phyloP scores from a whole-genome alignment of 1,284 basidiomycete species.

The Leccinum subspadiceum region DNA sequence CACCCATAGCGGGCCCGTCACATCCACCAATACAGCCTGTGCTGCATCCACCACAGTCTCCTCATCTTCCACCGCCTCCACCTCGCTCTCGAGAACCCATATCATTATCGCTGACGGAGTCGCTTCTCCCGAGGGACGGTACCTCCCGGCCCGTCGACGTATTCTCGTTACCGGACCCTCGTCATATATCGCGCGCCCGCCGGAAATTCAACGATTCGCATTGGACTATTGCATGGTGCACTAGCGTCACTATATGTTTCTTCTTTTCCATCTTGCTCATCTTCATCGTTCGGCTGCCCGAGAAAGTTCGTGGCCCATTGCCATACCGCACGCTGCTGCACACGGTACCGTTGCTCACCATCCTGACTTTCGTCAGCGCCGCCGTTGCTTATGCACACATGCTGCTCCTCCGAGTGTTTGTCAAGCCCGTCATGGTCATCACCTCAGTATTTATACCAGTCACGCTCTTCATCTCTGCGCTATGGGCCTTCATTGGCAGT shows the following conservation, averaged over 20 bases:
- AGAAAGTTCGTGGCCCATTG: constrained; percentile 37
- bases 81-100: constrained; percentile 39
- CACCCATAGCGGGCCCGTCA: constrained; percentile 27
- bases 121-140: constrained; percentile 68
- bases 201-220: constrained; percentile 68
- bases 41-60: constrained; percentile 21
- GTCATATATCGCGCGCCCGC: constrained; percentile 55
- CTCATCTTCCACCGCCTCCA: constrained; percentile 35
- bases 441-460: constrained; percentile 81
- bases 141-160: constrained; percentile 58
- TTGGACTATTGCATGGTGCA: constrained; percentile 70
- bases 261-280: constrained; percentile 64
- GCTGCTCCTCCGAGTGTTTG: constrained; percentile 73
- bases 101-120: constrained; percentile 68
- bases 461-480: constrained; percentile 75
- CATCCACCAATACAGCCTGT: constrained; percentile 9
- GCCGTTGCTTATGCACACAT: constrained; percentile 75
- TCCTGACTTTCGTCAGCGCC: constrained; percentile 74
- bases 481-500: constrained; percentile 88
- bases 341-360: constrained; percentile 80
- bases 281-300: constrained; percentile 47
- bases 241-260: constrained; percentile 55
- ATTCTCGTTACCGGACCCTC: constrained; percentile 73
- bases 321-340: constrained; percentile 79
- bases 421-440: constrained; percentile 77